Evolutionary conservation across 2,329 filamentous ascomycete species (phyloP).

Genomic region (Colletotrichum sp.): DNA sequence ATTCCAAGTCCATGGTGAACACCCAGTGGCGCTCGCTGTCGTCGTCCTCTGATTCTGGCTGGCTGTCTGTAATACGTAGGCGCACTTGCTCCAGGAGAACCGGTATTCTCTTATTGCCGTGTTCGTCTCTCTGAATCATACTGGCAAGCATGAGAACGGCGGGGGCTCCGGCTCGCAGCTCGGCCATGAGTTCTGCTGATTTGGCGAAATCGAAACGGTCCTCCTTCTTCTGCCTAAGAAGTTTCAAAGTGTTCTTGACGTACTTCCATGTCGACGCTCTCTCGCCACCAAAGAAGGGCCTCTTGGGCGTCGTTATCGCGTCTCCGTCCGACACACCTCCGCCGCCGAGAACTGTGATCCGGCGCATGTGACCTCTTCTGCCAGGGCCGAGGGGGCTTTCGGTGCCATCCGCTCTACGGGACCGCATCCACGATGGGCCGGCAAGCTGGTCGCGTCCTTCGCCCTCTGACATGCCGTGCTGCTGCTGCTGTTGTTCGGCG

Average conservation of each 20-base stretch:
- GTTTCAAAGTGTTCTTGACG: conserved; percentile 86
- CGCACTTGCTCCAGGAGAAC: conserved; percentile 95
- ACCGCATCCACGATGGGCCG: conserved; percentile 60
- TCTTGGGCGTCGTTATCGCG: conserved; percentile 58
- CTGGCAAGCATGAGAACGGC: conserved; percentile 94
- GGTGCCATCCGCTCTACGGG: conserved; percentile 39
- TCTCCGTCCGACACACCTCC: conserved; percentile 70
- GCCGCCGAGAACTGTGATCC: conserved; percentile 69
- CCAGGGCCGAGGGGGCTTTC: conserved; percentile 56
- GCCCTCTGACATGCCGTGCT: conserved; percentile 72
- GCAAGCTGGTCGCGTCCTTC: conserved; percentile 71
- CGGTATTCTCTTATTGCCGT: conserved; percentile 92
- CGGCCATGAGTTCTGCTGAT: conserved; percentile 94
- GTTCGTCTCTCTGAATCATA: conserved; percentile 97
- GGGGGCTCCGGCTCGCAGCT: conserved; percentile 89
- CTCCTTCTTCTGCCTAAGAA: conserved; percentile 80
- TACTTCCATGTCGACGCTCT: conserved; percentile 85
- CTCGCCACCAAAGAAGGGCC: conserved; percentile 67
- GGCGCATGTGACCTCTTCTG: conserved; percentile 67
- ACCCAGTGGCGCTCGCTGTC: conserved; percentile 76
- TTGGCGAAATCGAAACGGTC: conserved; percentile 94
- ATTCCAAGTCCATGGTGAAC: conserved; percentile 93
- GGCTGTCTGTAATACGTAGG: conserved; percentile 82
- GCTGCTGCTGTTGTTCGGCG: conserved; percentile 55
- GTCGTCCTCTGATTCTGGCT: conserved; percentile 64